Evolutionary conservation across 2,329 filamentous ascomycete species (phyloP).

Genomic region (Diaporthe ilicicola): DNA sequence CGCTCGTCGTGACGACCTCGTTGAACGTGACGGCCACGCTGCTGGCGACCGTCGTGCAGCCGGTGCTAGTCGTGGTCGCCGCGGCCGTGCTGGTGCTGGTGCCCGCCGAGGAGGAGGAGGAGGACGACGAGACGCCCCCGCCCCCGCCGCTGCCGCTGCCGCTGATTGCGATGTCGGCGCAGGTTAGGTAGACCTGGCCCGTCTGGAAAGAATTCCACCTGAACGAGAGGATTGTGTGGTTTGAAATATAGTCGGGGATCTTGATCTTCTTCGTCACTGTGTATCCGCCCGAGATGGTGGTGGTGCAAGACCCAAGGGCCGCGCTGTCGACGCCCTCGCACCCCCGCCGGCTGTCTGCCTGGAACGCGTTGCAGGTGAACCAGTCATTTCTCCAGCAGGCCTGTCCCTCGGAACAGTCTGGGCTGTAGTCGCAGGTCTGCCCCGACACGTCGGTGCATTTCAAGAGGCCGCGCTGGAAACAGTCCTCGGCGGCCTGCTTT

Average conservation of each 20-base stretch:
- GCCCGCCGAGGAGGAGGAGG: conserved; percentile 31
- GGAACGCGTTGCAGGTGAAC: conserved; percentile 61
- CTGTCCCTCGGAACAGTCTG: conserved; percentile 54
- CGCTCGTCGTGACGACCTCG: conserved; percentile 52
- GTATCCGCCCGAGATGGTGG: conserved; percentile 61
- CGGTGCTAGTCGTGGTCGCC: conserved; percentile 34
- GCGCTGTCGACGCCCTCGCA: conserved; percentile 58
- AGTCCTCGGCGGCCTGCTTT: conserved; percentile 62
- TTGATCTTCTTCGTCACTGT: conserved; percentile 61
- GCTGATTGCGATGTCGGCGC: conserved; percentile 59
- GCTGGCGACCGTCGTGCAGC: conserved; percentile 42
- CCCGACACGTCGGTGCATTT: conserved; percentile 59
- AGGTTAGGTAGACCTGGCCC: conserved; percentile 60
- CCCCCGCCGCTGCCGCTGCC: conserved; percentile 28
- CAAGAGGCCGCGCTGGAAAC: conserved; percentile 57
- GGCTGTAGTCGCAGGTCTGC: conserved; percentile 56
- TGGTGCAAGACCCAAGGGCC: conserved; percentile 54
- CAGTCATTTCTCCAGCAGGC: conserved; percentile 60
- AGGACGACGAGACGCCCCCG: not conserved
- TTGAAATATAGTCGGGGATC: conserved; percentile 56
- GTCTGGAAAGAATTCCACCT: conserved; percentile 66
- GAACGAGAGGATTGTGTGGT: conserved; percentile 61
- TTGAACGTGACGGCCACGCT: conserved; percentile 54
- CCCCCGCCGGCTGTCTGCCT: conserved; percentile 45
- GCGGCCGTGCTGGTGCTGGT: conserved; percentile 34